phyloP scores from a whole-genome alignment of 1,284 basidiomycete genomes.

The Ceratobasidium sp. region DNA sequence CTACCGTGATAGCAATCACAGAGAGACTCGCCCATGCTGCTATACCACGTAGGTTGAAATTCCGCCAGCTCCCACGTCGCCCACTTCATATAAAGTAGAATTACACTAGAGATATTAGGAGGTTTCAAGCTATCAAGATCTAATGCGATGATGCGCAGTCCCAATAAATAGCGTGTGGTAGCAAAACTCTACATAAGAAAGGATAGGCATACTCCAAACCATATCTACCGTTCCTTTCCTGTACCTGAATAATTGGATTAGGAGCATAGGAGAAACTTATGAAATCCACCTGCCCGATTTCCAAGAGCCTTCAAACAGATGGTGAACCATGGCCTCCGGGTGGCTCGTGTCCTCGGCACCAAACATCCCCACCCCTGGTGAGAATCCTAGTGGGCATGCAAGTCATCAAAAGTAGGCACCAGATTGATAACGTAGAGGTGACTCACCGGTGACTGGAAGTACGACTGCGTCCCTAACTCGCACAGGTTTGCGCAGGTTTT shows the following conservation, averaged over 20 bases:
- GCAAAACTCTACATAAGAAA: not conserved
- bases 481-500: conserved; percentile 56
- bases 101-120: not conserved
- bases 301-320: conserved; percentile 48
- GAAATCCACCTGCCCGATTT: conserved; percentile 21
- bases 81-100: no score
- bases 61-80: no score
- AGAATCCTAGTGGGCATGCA: conserved; percentile 46
- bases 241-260: not conserved
- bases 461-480: conserved; percentile 58
- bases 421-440: not conserved
- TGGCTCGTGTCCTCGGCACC: conserved; percentile 43
- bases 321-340: conserved; percentile 51
- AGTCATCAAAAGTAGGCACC: not conserved
- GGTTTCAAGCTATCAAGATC: not conserved
- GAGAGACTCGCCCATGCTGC: no score
- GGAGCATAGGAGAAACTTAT: not conserved
- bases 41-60: no score
- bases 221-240: not conserved
- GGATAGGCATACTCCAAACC: not conserved
- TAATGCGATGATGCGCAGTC: not conserved
- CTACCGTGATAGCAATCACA: no score
- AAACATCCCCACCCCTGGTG: conserved; percentile 51
- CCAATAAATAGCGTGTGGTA: conserved; percentile 6
- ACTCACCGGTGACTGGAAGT: conserved; percentile 55